Evolutionary conservation across 2,329 filamentous ascomycete genomes (phyloP), one percentile per base, ranked within the genome.

Genomic region (Nemania diffusa): DNA sequence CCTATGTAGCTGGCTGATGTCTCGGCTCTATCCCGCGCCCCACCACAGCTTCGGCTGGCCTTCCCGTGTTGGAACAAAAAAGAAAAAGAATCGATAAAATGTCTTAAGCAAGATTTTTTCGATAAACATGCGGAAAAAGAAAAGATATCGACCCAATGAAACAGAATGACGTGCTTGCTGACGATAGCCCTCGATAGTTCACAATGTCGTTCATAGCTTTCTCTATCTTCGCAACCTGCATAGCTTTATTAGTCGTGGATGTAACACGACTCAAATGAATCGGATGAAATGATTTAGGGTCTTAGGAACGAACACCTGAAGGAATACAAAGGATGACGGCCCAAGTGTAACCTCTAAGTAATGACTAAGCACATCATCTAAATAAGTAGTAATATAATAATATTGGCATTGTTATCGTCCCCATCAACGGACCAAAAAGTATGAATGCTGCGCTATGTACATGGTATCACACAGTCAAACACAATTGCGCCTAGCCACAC

Each of bases 191-290:
- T 7, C 5, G 17, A 42, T 42, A 62, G 44, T 65, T 64, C 15
- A 81, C 91, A 26, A 86, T 92, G 73, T 87, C 84, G 1, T 79
- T 88, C 3, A 84, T 92, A 29, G 87, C 90, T 2, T 74, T 85
- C 8, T 84, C 84, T 40, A 92, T 93, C 68, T 82, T 92, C 29
- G 88, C 84, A 7, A 88, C 90, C 8, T 92, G 90, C 73, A 78
- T 92, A 0, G 79, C 91, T 11, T 82, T 93, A 3, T 77, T 93
- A 3, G 81, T 87, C 37, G 77, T 86, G 56, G 81, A 84, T 40
- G n/a, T 44, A 20, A 27, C 56, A 55, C 60, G 48, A 15, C 13
- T 37, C 17, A 40, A 13, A 29, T 34, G 5, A 44, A 4, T 20
- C 17, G 13, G n/a, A 26, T 15, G 17, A 50, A 27, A 50, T 27